Base-by-base conservation (phyloP, 257 asterid species). In the Striga asiatica region DNA sequence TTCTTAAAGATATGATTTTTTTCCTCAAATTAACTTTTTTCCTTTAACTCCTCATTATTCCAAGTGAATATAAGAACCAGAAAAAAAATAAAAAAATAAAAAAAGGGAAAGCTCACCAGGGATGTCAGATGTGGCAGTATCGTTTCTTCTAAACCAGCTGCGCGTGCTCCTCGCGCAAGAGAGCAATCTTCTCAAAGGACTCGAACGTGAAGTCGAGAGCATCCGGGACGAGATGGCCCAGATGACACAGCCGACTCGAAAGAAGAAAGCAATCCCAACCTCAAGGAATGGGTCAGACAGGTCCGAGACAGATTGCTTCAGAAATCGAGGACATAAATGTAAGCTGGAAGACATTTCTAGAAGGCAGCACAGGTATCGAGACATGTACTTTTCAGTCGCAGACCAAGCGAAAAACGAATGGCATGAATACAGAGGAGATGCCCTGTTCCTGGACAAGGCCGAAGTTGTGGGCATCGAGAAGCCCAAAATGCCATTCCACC, bases 381-480 rank as follows among this genome's bases (percentile, higher is more conserved):
- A 31, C 25, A 51, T 37, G 6, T 54, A 48, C 19, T 50, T 11
- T 22, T 8, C 13, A 18, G 21, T 35, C 17, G 20, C 47, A 0
- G 3, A 17, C 3, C 3, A 23, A 50, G 8, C 24, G 14, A 46
- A 18, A 5, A 23, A 22, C 8, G 6, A 19, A 11, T 20, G 52
- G 48, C 29, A 54, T 39, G 69, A 61, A 16, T 57, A 67, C 22
- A 62, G 76, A 29, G 76, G 65, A 0, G 72, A 57, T 56, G 69
- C 75, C 2, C 11, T 68, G 14, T 54, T 71, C 8, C 6, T 71
- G 12, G 73, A 65, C 54, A 74, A 65, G 31, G 25, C 31, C 2
- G 71, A 73, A 16, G 67, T 77, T 16, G 74, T 71, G 10, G 80
- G 83, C 10, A 61, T 74, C 12, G 63, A 58, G 46, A 24, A 54